Evolutionary conservation across 2,329 filamentous ascomycete genomes (phyloP).

Genomic region (Epichloe glyceriae): DNA sequence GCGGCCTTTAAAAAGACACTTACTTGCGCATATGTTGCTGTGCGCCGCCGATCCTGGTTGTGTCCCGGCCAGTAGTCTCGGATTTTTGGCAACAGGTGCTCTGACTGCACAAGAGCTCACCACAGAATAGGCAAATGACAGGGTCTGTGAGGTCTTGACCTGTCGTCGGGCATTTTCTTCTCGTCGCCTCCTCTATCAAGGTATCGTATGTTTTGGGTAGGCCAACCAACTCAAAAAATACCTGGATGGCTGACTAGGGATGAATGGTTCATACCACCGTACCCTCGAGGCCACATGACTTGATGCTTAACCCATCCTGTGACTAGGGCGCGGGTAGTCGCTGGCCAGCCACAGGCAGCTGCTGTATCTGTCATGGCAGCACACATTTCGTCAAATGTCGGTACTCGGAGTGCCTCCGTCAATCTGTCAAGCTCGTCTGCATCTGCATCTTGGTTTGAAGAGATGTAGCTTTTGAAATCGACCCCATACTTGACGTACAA

Average conservation of each 20-base stretch:
- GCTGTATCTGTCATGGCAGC: conserved; percentile 37
- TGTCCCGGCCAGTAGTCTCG: conserved; percentile 30
- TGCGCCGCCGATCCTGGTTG: conserved; percentile 58
- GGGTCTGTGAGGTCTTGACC: conserved; percentile 87
- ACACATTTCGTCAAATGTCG: conserved; percentile 69
- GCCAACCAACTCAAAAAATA: conserved; percentile 89
- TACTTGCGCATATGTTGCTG: conserved; percentile 83
- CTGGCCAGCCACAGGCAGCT: conserved; percentile 35
- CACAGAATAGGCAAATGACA: conserved; percentile 85
- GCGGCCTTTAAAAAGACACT: conserved; percentile 21
- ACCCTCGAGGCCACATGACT: conserved; percentile 24
- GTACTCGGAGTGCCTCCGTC: conserved; percentile 60
- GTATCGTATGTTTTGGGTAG: conserved; percentile 85
- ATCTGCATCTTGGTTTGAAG: conserved; percentile 49
- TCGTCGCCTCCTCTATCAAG: conserved; percentile 83
- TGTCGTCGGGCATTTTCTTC: conserved; percentile 70
- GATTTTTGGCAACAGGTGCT: conserved; percentile 76
- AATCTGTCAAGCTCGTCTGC: conserved; percentile 73
- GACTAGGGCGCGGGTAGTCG: conserved; percentile 32
- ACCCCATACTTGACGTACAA: conserved; percentile 82
- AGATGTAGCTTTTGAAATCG: conserved; percentile 63
- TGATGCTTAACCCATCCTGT: conserved; percentile 65
- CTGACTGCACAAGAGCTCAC: conserved; percentile 93
- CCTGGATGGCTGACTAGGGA: conserved; percentile 62
- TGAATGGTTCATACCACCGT: conserved; percentile 22